These are phyloP conservation scores for Cucurbita ficifolia DNA, from an alignment of 306 rosid species.

Conservation along the genomic window DNA sequence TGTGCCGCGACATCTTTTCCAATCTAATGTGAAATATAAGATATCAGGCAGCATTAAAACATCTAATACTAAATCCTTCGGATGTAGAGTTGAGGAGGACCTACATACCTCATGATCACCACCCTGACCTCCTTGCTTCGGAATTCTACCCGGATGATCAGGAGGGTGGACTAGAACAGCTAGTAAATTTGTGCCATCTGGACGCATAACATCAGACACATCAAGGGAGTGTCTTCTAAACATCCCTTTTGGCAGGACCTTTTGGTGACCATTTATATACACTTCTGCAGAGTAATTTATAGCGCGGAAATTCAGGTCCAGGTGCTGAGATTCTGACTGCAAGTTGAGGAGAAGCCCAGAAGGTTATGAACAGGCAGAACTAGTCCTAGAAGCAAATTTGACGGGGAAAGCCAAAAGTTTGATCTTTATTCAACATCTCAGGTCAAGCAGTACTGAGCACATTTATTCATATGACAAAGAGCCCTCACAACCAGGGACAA, in stretches of 20 bases:
- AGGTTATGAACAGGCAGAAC: constrained; percentile 4
- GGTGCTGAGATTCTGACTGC: constrained; percentile 50
- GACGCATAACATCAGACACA: constrained; percentile 60
- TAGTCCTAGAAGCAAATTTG: neutral
- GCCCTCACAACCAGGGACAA: neutral
- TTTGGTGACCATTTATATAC: constrained; percentile 66
- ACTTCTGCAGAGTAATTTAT: constrained; percentile 80
- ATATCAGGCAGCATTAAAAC: neutral
- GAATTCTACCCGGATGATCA: constrained; percentile 85
- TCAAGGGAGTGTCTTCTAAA: constrained; percentile 77
- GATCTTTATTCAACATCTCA: neutral
- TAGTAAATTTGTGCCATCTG: constrained; percentile 58
- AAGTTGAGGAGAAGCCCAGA: constrained; percentile 6
- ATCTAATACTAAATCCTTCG: neutral
- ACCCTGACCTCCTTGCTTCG: constrained; percentile 77
- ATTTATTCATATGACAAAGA: neutral
- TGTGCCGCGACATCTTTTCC: constrained; percentile 94
- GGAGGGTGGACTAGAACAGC: constrained; percentile 97
- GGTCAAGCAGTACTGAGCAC: neutral
- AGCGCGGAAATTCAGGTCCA: constrained; percentile 84
- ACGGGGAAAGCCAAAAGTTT: neutral
- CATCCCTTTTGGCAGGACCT: constrained; percentile 69
- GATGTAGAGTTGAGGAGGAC: neutral
- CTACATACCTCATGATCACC: constrained; percentile 82
- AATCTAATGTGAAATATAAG: constrained; percentile 29